Evolutionary conservation across 169 alveolate species (phyloP), one percentile per base, ranked within the genome.

Genomic region (Neospora caninum): DNA sequence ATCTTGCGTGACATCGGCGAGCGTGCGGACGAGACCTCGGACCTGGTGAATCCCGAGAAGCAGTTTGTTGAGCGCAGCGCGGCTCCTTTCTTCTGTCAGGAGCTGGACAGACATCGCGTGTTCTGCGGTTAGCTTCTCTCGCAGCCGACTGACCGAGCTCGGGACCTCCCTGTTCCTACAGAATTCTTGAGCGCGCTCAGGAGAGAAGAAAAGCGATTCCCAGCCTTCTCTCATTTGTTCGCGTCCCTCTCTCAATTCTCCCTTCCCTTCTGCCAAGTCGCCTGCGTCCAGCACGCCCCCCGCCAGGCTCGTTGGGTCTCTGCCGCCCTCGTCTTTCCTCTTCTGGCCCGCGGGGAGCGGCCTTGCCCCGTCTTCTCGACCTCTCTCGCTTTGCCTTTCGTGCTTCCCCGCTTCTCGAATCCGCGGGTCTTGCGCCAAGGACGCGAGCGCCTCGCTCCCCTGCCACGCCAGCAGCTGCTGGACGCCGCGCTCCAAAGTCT

Each of bases 401-500:
- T 9, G 34, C 31, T 64, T 16, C 73, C 4, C 7, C 73, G 31
- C 73, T 27, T 16, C 73, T 27, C 7, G 7, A 16, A 22, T 64
- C 73, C n/a, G 73, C 73, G 73, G 34, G 16, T 64, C 73, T 4
- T 64, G 31, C 31, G n/a, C 34, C 31, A 64, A 4, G 29, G 45
- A 78, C 1, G 42, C 27, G 45, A 38, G 39, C 9, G 45, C 20
- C 41, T 78, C 42, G 49, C n/a, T n/a, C 43, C 45, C 45, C 86
- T 82, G 27, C 89, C n/a, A 36, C n/a, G 34, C 31, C 89, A 82
- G 39, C 42, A 82, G 67, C 89, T 42, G 27, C 67, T 82, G 89
- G 25, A 42, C 41, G 27, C 25, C 31, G 22, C 89, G n/a, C 41
- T 82, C 89, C 67, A 82, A 1, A 22, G 39, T 34, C 89, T 36